Conservation (phyloP, 1,284 basidiomycete genomes). For the Vanrija pseudolonga region DNA sequence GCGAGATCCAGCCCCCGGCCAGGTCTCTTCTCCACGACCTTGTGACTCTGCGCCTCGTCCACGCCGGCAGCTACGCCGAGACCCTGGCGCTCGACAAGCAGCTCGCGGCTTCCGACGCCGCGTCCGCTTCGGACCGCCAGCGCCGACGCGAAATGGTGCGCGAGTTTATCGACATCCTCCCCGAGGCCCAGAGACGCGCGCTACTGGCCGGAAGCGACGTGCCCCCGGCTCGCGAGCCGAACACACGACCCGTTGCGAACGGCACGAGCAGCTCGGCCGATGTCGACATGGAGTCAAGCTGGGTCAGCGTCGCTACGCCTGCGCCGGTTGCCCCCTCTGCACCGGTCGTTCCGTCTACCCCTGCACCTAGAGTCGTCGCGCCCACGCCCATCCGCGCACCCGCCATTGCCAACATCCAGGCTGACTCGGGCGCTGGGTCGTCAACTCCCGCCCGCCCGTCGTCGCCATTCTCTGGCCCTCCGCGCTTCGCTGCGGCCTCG, state of each 20-base stretch:
- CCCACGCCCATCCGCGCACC: conserved; percentile 18
- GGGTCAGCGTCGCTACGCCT: conserved; percentile 10
- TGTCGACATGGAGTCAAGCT: conserved; percentile 19
- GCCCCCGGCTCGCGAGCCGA: not conserved
- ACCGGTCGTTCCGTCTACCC: not conserved
- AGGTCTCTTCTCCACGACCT: conserved; percentile 69
- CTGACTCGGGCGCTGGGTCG: not conserved
- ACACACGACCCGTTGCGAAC: conserved; percentile 5
- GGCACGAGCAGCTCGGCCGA: conserved; percentile 16
- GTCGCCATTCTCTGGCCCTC: conserved; percentile 42
- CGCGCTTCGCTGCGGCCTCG: conserved; percentile 31
- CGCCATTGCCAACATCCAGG: conserved; percentile 8
- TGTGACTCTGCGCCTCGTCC: conserved; percentile 72
- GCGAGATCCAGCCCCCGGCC: conserved; percentile 53
- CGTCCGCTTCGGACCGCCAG: conserved; percentile 38
- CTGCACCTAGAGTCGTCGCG: conserved; percentile 1
- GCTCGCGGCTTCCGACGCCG: conserved; percentile 46
- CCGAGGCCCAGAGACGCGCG: conserved; percentile 53
- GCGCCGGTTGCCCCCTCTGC: conserved; percentile 1
- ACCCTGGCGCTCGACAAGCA: conserved; percentile 69
- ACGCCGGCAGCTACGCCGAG: conserved; percentile 65
- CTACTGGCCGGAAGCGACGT: not conserved
- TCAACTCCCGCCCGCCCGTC: conserved; percentile 10
- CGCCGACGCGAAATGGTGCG: conserved; percentile 64
- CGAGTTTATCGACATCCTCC: conserved; percentile 60